Evolutionary conservation across 2,329 filamentous ascomycete genomes (phyloP).

Genomic region (Dendryphion nanum): DNA sequence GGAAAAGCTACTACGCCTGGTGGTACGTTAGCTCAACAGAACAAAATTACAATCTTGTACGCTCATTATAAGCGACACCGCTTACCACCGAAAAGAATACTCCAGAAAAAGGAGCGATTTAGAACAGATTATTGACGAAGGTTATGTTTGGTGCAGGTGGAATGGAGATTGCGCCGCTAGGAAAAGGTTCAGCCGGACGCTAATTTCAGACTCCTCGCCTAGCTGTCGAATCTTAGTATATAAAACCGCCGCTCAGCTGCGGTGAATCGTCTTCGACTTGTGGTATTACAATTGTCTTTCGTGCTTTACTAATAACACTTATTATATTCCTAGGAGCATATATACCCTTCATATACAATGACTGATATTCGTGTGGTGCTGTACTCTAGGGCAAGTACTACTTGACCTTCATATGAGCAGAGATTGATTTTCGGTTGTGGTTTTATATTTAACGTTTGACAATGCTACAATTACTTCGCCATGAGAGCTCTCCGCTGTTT

Average conservation of each 20-base stretch:
- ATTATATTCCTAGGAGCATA: too few species aligned
- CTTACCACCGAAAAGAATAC: constrained; percentile 16
- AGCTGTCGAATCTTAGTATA: constrained; percentile 16
- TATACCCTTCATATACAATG: not conserved
- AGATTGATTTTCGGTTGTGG: not conserved
- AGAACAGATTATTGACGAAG: constrained; percentile 9
- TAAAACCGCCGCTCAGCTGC: not conserved
- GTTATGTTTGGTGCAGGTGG: constrained; percentile 23
- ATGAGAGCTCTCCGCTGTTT: too few species aligned
- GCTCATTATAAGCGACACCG: constrained; percentile 8
- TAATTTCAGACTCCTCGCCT: constrained; percentile 41
- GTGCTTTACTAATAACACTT: too few species aligned
- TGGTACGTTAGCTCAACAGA: constrained; percentile 29
- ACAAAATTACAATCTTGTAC: constrained; percentile 12
- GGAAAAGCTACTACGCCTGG: constrained; percentile 34
- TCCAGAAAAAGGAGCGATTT: constrained; percentile 11
- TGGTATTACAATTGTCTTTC: too few species aligned
- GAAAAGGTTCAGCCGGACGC: constrained; percentile 20
- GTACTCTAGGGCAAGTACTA: not conserved
- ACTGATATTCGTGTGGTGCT: not conserved
- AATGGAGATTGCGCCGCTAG: constrained; percentile 28
- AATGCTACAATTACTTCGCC: constrained; percentile 7
- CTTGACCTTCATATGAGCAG: not conserved
- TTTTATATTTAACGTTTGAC: constrained; percentile 10
- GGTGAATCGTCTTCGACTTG: too few species aligned